A percentile compares a stretch with the other conserved stretches of the same genome.
phyloP scores from a whole-genome alignment of 192 early-diverging fungal genomes.

The Coemansia sp. region DNA sequence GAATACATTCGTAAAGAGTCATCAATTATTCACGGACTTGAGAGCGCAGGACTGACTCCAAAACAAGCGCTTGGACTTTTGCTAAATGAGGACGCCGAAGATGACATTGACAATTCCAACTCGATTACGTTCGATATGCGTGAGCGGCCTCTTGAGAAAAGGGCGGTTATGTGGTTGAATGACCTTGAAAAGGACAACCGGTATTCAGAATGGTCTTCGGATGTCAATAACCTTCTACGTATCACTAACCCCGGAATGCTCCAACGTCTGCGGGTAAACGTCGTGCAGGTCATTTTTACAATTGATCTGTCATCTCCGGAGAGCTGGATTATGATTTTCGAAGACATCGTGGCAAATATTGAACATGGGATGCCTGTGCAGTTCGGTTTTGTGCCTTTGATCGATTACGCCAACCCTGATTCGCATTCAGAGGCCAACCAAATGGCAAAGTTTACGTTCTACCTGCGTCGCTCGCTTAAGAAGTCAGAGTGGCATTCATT shows the following conservation, averaged over 20 bases:
- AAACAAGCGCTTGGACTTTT: conserved; percentile 31
- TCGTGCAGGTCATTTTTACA: conserved; percentile 70
- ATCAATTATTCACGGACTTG: conserved; percentile 52
- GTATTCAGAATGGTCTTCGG: conserved; percentile 68
- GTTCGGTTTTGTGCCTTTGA: conserved; percentile 78
- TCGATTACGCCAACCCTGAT: conserved; percentile 34
- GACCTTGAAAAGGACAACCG: conserved; percentile 82
- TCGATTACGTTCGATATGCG: conserved; percentile 75
- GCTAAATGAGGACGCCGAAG: not conserved
- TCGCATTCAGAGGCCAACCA: conserved; percentile 21
- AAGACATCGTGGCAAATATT: conserved; percentile 64
- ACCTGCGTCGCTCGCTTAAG: conserved; percentile 42
- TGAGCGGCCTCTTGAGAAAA: conserved; percentile 53
- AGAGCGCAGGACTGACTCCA: conserved; percentile 39
- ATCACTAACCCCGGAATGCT: conserved; percentile 70
- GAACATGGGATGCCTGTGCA: conserved; percentile 76
- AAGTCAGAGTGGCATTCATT: conserved; percentile 34
- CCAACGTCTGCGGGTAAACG: conserved; percentile 72
- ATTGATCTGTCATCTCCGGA: conserved; percentile 64
- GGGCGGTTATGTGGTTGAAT: conserved; percentile 81
- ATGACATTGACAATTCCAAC: conserved; percentile 5
- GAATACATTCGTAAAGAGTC: conserved; percentile 60
- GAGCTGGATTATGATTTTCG: conserved; percentile 60
- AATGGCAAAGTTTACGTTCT: conserved; percentile 39
- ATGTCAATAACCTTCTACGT: conserved; percentile 58